Conservation (phyloP, 768 basidiomycete species). For the Cubamyces sp. region DNA sequence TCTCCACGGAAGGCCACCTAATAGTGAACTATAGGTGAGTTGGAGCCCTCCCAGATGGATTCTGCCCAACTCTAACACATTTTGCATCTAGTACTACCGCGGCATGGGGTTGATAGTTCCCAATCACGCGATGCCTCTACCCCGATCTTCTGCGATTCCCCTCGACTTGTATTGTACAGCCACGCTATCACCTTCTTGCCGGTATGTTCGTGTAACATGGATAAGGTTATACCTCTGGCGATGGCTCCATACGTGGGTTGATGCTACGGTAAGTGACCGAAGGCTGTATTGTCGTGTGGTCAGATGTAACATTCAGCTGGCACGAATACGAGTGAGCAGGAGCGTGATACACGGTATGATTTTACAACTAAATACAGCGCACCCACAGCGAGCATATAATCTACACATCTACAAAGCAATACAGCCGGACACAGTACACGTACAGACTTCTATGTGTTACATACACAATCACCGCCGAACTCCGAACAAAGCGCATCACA, state of each 20-base stretch:
- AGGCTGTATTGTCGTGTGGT: too few relatives aligned
- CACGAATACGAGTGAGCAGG: neutral
- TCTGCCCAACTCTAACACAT: neutral
- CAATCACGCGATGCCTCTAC: neutral
- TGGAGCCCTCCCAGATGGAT: neutral
- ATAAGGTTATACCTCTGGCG: neutral
- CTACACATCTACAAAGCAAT: neutral
- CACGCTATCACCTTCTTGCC: neutral
- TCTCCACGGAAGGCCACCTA: constrained; percentile 63
- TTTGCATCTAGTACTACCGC: constrained; percentile 51
- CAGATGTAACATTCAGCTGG: neutral
- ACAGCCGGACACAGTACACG: neutral
- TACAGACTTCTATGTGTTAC: constrained; percentile 10
- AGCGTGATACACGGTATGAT: neutral
- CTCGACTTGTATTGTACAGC: constrained; percentile 4
- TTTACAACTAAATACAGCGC: constrained; percentile 8
- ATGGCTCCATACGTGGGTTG: too few relatives aligned
- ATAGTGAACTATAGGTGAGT: constrained; percentile 70
- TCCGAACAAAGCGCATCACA: too few relatives aligned
- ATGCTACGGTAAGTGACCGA: too few relatives aligned
- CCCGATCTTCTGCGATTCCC: neutral
- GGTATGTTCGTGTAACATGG: neutral
- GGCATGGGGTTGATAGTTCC: constrained; percentile 51
- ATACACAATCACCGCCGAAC: neutral
- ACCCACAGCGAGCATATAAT: neutral